phyloP scores from a whole-genome alignment of 768 basidiomycete genomes.

The Naganishia onofrii region DNA sequence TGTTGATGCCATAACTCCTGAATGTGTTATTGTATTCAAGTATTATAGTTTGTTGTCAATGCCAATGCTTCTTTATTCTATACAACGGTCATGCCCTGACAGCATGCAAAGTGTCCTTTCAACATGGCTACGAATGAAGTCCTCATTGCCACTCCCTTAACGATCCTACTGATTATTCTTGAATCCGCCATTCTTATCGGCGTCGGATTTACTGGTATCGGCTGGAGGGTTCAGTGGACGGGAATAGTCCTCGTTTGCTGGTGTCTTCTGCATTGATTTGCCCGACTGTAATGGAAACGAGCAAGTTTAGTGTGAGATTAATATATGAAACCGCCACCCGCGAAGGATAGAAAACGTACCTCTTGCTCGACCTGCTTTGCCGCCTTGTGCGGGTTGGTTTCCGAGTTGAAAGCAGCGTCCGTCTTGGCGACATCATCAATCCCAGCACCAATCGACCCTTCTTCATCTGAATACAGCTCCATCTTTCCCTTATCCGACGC shows the following conservation, averaged over 20 bases:
- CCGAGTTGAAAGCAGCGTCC: conserved; percentile 48
- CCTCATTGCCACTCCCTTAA: not conserved
- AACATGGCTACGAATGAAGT: too few relatives aligned
- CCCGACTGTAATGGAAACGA: not conserved
- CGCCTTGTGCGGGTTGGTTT: conserved; percentile 39
- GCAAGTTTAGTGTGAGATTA: not conserved
- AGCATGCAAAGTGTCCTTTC: too few relatives aligned
- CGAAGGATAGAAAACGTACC: conserved; percentile 44
- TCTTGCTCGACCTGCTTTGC: conserved; percentile 47
- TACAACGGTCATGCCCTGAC: conserved; percentile 7
- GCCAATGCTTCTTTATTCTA: not conserved
- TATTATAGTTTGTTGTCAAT: not conserved
- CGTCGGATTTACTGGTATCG: conserved; percentile 15
- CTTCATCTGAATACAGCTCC: conserved; percentile 51
- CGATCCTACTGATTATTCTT: conserved; percentile 7
- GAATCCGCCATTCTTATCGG: conserved; percentile 8
- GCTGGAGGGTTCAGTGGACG: conserved; percentile 6
- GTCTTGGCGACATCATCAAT: conserved; percentile 50
- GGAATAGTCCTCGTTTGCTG: conserved; percentile 20
- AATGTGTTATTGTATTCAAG: not conserved
- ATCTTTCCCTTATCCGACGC: conserved; percentile 48
- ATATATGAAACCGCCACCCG: too few relatives aligned
- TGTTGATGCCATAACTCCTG: not conserved
- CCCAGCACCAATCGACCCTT: conserved; percentile 46
- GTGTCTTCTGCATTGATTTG: conserved; percentile 23